Conservation (phyloP, 495 filamentous ascomycete species). For the Hypoxylon perforatum region DNA sequence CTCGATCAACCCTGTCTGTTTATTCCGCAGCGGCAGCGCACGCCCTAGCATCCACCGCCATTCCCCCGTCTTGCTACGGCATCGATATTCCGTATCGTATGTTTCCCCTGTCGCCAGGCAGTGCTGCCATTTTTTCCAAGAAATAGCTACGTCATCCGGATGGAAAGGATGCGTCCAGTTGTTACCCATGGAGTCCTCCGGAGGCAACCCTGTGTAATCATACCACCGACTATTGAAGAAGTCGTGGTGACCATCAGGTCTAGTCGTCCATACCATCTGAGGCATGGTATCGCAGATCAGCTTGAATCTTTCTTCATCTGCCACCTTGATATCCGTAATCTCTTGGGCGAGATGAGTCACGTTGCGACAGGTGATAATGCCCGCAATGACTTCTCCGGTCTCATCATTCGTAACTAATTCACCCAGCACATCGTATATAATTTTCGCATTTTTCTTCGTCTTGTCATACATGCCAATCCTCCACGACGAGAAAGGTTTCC, state of each 20-base stretch:
- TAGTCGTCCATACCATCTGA: constrained; percentile 74
- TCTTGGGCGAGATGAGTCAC: constrained; percentile 69
- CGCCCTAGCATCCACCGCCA: constrained; percentile 79
- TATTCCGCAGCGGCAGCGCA: constrained; percentile 70
- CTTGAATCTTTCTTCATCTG: constrained; percentile 73
- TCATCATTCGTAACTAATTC: constrained; percentile 66
- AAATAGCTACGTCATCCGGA: constrained; percentile 67
- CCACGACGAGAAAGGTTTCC: constrained; percentile 62
- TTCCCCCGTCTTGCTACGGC: constrained; percentile 66
- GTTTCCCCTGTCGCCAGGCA: constrained; percentile 71
- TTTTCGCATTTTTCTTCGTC: constrained; percentile 51
- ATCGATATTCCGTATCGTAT: constrained; percentile 75
- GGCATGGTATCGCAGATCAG: constrained; percentile 78
- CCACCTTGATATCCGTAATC: constrained; percentile 68
- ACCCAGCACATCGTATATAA: constrained; percentile 69
- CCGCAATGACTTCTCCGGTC: constrained; percentile 74
- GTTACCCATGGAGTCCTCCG: constrained; percentile 58
- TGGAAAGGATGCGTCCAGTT: constrained; percentile 59
- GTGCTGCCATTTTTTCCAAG: constrained; percentile 63
- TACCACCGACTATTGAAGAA: constrained; percentile 78
- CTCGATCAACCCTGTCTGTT: constrained; percentile 68
- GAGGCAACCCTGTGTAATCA: constrained; percentile 72
- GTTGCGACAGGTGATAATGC: constrained; percentile 71
- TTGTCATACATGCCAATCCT: constrained; percentile 70
- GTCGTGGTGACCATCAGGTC: constrained; percentile 67